These are phyloP conservation scores for Fusarium euwallaceae DNA, from an alignment of 2,329 filamentous ascomycete species.

Conservation along the genomic window DNA sequence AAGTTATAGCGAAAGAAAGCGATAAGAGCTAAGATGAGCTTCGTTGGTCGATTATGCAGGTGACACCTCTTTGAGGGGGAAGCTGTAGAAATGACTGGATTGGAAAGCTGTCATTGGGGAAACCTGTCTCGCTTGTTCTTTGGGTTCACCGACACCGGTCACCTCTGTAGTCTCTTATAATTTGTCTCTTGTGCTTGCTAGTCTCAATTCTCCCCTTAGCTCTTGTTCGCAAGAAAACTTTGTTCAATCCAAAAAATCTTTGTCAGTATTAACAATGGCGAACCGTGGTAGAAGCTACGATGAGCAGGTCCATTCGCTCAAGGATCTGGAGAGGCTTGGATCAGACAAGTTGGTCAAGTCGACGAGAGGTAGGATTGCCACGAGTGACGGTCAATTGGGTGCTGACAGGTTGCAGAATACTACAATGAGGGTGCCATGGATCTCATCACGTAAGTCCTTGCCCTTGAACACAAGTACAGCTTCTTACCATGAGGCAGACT, in stretches of 20 bases:
- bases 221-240: background rate
- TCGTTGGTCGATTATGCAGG: background rate
- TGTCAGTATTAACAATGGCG: conserved; percentile 5
- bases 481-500: too few relatives aligned
- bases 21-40: background rate
- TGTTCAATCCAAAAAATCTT: background rate
- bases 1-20: background rate
- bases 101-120: background rate
- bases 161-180: background rate
- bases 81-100: background rate
- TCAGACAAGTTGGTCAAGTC: conserved; percentile 9
- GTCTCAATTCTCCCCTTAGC: background rate
- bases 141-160: background rate
- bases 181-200: background rate
- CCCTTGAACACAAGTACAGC: too few relatives aligned
- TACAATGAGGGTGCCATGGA: conserved; percentile 6
- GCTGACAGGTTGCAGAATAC: background rate
- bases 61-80: background rate
- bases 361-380: background rate
- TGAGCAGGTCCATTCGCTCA: conserved; percentile 11
- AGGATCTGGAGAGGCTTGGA: conserved; percentile 21
- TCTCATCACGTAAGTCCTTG: background rate
- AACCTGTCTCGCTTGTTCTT: background rate
- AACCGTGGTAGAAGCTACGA: conserved; percentile 20
- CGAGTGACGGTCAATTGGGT: background rate